Percentiles rank a stretch among this genome's conserved stretches.
Conservation (phyloP, 495 filamentous ascomycete species). For the Astrocystis sublimbata region DNA sequence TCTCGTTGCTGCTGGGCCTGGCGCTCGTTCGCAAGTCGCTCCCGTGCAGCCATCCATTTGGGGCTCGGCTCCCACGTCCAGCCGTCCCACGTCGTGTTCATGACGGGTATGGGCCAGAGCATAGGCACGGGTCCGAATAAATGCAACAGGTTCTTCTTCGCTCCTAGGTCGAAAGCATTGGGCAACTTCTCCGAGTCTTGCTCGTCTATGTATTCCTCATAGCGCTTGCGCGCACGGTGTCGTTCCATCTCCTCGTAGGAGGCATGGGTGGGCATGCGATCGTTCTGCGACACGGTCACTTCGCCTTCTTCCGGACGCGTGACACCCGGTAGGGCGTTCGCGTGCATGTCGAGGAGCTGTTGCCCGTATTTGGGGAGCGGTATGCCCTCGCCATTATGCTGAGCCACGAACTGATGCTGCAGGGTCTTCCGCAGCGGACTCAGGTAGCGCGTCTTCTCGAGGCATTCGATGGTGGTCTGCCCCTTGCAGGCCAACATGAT, state of each 20-base stretch:
- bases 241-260: slow-evolving; percentile 72
- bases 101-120: slow-evolving; percentile 78
- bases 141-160: slow-evolving; percentile 73
- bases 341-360: slow-evolving; percentile 77
- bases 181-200: slow-evolving; percentile 82
- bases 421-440: slow-evolving; percentile 71
- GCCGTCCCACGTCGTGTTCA: slow-evolving; percentile 86
- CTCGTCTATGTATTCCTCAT: slow-evolving; percentile 87
- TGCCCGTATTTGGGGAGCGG: slow-evolving; percentile 66
- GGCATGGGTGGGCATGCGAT: slow-evolving; percentile 37
- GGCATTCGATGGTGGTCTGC: slow-evolving; percentile 89
- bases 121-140: slow-evolving; percentile 72
- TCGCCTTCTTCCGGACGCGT: slow-evolving; percentile 81
- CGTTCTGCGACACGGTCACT: slow-evolving; percentile 37
- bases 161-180: slow-evolving; percentile 89
- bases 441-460: slow-evolving; percentile 93
- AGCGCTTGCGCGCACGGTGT: slow-evolving; percentile 67
- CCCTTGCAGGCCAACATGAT: slow-evolving; percentile 74
- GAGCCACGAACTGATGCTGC: slow-evolving; percentile 59
- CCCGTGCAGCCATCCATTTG: slow-evolving; percentile 67
- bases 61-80: slow-evolving; percentile 89
- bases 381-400: slow-evolving; percentile 50
- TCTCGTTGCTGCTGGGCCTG: slow-evolving; percentile 62
- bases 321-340: slow-evolving; percentile 77
- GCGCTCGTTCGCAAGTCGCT: slow-evolving; percentile 58